phyloP scores from a whole-genome alignment of 2,329 filamentous ascomycete genomes.

The Nothophoma quercina region DNA sequence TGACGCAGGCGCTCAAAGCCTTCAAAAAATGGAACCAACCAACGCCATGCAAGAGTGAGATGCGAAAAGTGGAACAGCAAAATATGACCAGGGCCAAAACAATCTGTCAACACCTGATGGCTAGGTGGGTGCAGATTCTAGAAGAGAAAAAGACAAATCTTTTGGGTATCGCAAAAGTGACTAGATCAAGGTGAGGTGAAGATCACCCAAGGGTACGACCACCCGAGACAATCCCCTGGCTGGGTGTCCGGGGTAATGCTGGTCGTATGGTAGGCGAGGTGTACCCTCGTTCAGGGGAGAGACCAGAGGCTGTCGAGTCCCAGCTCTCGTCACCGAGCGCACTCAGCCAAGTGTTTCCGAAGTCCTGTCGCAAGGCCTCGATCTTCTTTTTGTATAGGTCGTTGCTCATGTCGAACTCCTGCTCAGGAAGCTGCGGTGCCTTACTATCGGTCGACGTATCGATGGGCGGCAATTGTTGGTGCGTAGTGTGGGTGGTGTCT shows the following conservation, averaged over 20 bases:
- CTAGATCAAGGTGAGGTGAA: slow-evolving; percentile 24
- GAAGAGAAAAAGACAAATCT: slow-evolving; percentile 31
- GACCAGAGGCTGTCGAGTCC: slow-evolving; percentile 49
- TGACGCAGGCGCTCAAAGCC: slow-evolving; percentile 32
- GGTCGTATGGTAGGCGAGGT: slow-evolving; percentile 44
- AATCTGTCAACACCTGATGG: slow-evolving; percentile 6
- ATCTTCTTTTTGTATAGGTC: slow-evolving; percentile 89
- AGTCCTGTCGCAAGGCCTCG: slow-evolving; percentile 82
- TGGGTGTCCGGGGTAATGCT: slow-evolving; percentile 42
- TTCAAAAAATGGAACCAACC: slow-evolving; percentile 28
- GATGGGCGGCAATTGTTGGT: slow-evolving; percentile 42
- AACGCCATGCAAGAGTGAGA: slow-evolving; percentile 44
- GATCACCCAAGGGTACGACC: slow-evolving; percentile 49
- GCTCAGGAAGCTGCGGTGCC: slow-evolving; percentile 15
- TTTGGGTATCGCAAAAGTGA: slow-evolving; percentile 49
- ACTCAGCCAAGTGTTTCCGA: slow-evolving; percentile 87
- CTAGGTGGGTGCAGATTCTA: slow-evolving; percentile 8
- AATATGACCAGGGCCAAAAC: slow-evolving; percentile 12
- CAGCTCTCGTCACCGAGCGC: slow-evolving; percentile 80
- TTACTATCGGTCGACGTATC: slow-evolving; percentile 39
- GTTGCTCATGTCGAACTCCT: slow-evolving; percentile 71
- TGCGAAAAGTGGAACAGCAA: slow-evolving; percentile 12
- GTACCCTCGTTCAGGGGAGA: slow-evolving; percentile 42
- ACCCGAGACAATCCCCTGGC: slow-evolving; percentile 50
- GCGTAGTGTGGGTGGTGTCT: slow-evolving; percentile 31